These are phyloP conservation scores for Leucocoprinus leucothites DNA, from an alignment of 768 basidiomycete species.

Conservation along the genomic window DNA sequence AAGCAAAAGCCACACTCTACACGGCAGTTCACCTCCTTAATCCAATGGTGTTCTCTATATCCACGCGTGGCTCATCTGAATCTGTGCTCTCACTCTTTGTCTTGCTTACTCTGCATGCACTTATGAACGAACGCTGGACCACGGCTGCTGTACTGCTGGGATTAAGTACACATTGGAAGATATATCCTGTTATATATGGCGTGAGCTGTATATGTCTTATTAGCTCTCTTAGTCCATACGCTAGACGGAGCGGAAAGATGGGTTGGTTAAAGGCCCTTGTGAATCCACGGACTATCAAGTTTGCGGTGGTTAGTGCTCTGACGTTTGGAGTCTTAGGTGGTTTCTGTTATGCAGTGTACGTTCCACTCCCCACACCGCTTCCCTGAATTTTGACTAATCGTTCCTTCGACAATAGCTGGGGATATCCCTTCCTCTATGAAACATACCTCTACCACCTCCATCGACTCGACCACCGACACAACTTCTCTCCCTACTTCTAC, in stretches of 20 bases:
- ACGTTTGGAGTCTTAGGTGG: conserved; percentile 64
- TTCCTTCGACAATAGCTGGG: conserved; percentile 87
- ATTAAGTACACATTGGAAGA: conserved; percentile 91
- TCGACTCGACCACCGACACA: conserved; percentile 94
- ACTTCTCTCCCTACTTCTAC: conserved; percentile 98
- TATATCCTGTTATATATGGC: conserved; percentile 92
- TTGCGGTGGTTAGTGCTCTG: conserved; percentile 63
- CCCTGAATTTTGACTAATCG: neutral
- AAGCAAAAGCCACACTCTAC: conserved; percentile 49
- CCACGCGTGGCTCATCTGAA: conserved; percentile 95
- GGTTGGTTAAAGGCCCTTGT: conserved; percentile 37
- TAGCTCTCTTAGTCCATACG: conserved; percentile 18
- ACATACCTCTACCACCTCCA: conserved; percentile 91
- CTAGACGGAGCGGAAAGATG: conserved; percentile 16
- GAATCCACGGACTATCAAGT: conserved; percentile 54
- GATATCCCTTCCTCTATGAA: conserved; percentile 86
- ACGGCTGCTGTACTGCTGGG: conserved; percentile 73
- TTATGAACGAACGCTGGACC: conserved; percentile 57
- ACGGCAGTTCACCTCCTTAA: conserved; percentile 81
- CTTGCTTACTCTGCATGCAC: conserved; percentile 61
- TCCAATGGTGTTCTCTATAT: conserved; percentile 93
- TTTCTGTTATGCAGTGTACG: conserved; percentile 60
- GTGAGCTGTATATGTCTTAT: conserved; percentile 68
- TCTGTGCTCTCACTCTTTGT: conserved; percentile 80
- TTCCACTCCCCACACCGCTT: conserved; percentile 6